phyloP scores from a whole-genome alignment of 305 asterid species.

The Solanum hybrid region DNA sequence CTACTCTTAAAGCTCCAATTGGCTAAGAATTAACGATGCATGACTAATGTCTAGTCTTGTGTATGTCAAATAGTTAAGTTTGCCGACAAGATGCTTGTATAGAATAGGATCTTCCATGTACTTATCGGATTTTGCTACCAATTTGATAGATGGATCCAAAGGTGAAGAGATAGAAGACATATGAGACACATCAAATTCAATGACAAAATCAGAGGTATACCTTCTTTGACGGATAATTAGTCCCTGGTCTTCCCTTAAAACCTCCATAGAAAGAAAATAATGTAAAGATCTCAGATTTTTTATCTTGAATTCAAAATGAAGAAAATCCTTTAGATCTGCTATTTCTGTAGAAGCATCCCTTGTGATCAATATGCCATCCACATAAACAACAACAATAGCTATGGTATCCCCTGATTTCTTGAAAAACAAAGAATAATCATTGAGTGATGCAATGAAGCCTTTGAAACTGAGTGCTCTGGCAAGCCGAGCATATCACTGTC shows the following conservation, averaged over 20 bases:
- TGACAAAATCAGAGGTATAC: background rate
- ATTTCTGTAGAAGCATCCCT: too few relatives aligned
- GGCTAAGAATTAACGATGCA: background rate
- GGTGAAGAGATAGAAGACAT: background rate
- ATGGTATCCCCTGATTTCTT: background rate
- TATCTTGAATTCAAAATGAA: background rate
- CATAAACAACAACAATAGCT: background rate
- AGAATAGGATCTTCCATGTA: background rate
- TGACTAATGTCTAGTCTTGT: background rate
- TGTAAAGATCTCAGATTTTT: background rate
- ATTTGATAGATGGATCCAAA: background rate
- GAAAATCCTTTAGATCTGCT: background rate
- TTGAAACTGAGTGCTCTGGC: background rate
- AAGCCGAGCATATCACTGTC: background rate
- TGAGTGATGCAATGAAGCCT: background rate
- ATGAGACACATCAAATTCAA: background rate
- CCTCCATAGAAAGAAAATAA: background rate
- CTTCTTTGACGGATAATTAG: background rate
- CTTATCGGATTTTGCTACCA: background rate
- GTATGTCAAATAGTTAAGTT: background rate
- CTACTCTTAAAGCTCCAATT: background rate
- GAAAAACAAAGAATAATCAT: background rate
- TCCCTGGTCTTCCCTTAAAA: background rate
- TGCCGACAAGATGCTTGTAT: background rate
- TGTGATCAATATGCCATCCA: background rate